A percentile compares a stretch with the other conserved stretches of the same genome.
These are phyloP conservation scores for Ophiostoma sp. DNA, from an alignment of 2,329 filamentous ascomycete genomes.

Conservation along the genomic window DNA sequence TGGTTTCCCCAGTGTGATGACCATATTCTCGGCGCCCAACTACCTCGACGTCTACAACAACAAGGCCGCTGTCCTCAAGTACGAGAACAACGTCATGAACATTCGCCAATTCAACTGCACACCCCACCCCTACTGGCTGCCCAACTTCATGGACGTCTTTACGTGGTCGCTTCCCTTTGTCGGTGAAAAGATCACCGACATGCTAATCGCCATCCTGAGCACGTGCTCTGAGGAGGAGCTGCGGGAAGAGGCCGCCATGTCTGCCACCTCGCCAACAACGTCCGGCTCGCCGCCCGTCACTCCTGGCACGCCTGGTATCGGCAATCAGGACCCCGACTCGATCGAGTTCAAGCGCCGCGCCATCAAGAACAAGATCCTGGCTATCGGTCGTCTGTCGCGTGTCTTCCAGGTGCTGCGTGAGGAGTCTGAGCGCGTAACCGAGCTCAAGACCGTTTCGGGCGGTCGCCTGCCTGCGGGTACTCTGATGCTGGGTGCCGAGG, in stretches of 20 bases:
- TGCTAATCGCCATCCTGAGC: slow-evolving; percentile 97
- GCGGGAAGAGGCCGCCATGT: slow-evolving; percentile 76
- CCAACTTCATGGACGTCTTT: slow-evolving; percentile 99
- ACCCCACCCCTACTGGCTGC: slow-evolving; percentile 97
- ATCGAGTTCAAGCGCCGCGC: slow-evolving; percentile 91
- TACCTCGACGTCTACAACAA: slow-evolving; percentile 99
- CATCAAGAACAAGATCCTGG: slow-evolving; percentile 99
- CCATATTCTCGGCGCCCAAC: slow-evolving; percentile 97
- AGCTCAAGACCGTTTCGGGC: slow-evolving; percentile 93
- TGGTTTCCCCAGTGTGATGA: slow-evolving; percentile 98
- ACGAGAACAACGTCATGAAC: slow-evolving; percentile 99
- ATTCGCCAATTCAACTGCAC: slow-evolving; percentile 99
- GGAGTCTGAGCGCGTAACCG: slow-evolving; percentile 92
- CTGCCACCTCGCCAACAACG: slow-evolving; percentile 54
- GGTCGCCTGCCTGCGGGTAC: slow-evolving; percentile 90
- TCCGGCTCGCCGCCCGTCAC: slow-evolving; percentile 68
- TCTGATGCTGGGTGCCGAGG: slow-evolving; percentile 95
- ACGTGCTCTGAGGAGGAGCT: slow-evolving; percentile 99
- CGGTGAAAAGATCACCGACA: slow-evolving; percentile 97
- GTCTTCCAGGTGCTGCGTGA: slow-evolving; percentile 98
- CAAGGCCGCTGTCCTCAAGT: slow-evolving; percentile 97
- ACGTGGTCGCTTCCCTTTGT: slow-evolving; percentile 99
- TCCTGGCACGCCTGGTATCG: slow-evolving; percentile 29
- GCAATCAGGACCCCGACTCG: slow-evolving; percentile 63
- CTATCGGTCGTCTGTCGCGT: slow-evolving; percentile 90